A percentile compares a stretch with the other conserved stretches of the same genome.
Evolutionary conservation across 345 rosid genomes (phyloP).

Genomic region (Excoecaria agallocha): DNA sequence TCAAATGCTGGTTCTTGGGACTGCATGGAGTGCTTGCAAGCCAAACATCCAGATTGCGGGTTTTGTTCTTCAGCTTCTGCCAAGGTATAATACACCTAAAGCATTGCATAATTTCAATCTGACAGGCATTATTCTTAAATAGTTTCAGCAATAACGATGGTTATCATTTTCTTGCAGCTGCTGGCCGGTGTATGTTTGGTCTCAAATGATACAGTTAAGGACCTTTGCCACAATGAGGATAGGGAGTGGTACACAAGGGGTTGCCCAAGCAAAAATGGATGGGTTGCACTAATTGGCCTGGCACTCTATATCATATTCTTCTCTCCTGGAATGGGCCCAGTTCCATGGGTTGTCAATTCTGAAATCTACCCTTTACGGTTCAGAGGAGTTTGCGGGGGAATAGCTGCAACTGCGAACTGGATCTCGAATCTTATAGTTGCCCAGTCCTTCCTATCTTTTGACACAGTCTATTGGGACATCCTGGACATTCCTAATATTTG

Average conservation of each 20-base stretch:
- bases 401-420: constrained; percentile 89
- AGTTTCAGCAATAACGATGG: neutral
- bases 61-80: constrained; percentile 60
- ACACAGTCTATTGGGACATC: constrained; percentile 72
- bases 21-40: constrained; percentile 74
- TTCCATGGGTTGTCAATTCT: constrained; percentile 84
- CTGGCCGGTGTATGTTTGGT: constrained; percentile 67
- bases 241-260: constrained; percentile 80
- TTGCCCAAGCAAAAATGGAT: constrained; percentile 79
- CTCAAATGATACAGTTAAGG: constrained; percentile 46
- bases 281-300: constrained; percentile 67
- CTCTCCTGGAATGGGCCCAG: constrained; percentile 94
- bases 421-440: constrained; percentile 80
- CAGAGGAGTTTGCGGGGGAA: constrained; percentile 84
- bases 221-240: constrained; percentile 38
- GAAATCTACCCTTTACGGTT: constrained; percentile 82
- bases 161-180: constrained; percentile 38
- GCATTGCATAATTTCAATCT: no score
- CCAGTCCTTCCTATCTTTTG: constrained; percentile 63
- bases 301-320: constrained; percentile 76
- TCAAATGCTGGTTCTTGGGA: constrained; percentile 48
- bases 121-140: neutral
- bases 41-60: constrained; percentile 63
- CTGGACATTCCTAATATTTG: constrained; percentile 68
- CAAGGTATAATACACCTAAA: constrained; percentile 44